Conservation (phyloP, 208 protist species). For the Leishmania amazonensis region DNA sequence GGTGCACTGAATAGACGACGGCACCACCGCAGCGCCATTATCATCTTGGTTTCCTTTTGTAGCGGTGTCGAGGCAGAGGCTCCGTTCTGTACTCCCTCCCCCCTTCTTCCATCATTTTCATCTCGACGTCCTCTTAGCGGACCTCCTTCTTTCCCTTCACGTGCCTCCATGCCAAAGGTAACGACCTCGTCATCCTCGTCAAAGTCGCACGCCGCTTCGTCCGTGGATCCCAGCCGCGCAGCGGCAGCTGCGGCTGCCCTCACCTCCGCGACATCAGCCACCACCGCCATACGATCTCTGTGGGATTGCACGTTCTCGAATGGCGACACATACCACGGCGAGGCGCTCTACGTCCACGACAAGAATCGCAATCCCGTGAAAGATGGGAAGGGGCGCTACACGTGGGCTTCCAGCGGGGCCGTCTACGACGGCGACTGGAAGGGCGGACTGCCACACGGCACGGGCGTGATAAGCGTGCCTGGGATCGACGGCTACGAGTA, state of each 20-base stretch:
- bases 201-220: background rate
- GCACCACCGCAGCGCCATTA: background rate
- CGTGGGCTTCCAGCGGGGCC: slow-evolving; percentile 55
- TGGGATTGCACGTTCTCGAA: slow-evolving; percentile 75
- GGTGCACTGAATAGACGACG: background rate
- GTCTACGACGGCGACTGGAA: slow-evolving; percentile 64
- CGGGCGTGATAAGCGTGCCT: slow-evolving; percentile 59
- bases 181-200: background rate
- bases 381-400: slow-evolving; percentile 65
- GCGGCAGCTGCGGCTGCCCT: background rate
- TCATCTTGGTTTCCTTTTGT: background rate
- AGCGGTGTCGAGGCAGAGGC: background rate
- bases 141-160: no score
- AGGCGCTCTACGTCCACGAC: slow-evolving; percentile 63
- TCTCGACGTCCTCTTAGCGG: background rate
- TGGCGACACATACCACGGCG: slow-evolving; percentile 67
- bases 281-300: slow-evolving; percentile 27
- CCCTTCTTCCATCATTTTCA: background rate
- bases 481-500: slow-evolving; percentile 68
- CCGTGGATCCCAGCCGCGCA: background rate
- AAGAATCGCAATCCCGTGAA: slow-evolving; percentile 54
- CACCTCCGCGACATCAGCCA: background rate
- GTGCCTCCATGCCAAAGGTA: background rate
- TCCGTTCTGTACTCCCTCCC: background rate
- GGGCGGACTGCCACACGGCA: slow-evolving; percentile 59